Evolutionary conservation across 2,329 filamentous ascomycete genomes (phyloP), one percentile per base, ranked within the genome.

Genomic region (Sarocladiaceae sp.): DNA sequence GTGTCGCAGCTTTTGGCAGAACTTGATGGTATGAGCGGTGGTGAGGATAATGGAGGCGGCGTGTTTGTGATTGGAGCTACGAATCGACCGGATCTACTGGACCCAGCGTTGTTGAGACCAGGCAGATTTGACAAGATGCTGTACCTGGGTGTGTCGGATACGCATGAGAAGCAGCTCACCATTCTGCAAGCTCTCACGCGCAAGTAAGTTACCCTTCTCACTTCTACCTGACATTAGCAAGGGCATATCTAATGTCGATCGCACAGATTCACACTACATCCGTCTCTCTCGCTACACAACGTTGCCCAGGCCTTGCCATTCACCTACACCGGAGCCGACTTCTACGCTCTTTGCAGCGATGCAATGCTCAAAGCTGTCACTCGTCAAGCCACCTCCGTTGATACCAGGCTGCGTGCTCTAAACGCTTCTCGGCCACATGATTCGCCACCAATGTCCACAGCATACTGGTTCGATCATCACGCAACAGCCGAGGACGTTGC

Each of bases 291-390:
- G 11, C 82, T 99, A 11, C 68, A 78, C 23, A 73, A 82, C 7
- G 83, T 99, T 44, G 87, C 93, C 3, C 78, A 87, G 50, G 78
- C 78, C 11, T 80, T 99, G 3, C 94, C 94, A 0, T 94, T 97
- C 66, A 97, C 93, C 2, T 99, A 97, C 72, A 99, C 94, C 0
- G 94, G 94, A 63, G 94, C 94, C 56, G 94, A 99, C 71, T 86
- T 99, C 64, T 99, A 99, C 70, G 94, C 94, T 1, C 79, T 99
- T 18, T 97, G 93, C 74, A 96, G 91, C 39, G 94, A 99, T 68
- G 91, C 94, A 50, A 99, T 99, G 94, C 86, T 99, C 59, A 97
- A 99, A 69, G 94, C 94, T 18, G 93, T 99, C 54, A 99, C 94
- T 2, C 84, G 94, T 4, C 90, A 95, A 65, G 91, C 94, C 2